These are phyloP conservation scores for Rhodotorula taiwanensis DNA, from an alignment of 768 basidiomycete genomes.

Conservation along the genomic window DNA sequence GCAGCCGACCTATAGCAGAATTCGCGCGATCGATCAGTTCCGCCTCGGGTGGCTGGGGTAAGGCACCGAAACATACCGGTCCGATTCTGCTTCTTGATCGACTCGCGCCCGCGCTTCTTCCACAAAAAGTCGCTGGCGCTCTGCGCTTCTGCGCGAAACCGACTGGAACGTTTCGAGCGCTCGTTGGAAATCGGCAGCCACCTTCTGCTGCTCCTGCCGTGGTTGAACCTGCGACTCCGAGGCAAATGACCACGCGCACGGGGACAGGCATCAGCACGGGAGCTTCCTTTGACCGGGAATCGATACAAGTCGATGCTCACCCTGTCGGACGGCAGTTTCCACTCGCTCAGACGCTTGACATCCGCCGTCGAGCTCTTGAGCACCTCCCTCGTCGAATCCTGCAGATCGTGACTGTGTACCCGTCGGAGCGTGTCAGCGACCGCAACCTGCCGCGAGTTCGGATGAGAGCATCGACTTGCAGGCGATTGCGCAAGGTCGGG, in stretches of 20 bases:
- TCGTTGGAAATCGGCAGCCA: slow-evolving; percentile 83
- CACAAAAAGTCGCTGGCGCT: slow-evolving; percentile 80
- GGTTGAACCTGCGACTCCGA: slow-evolving; percentile 48
- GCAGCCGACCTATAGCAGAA: no score
- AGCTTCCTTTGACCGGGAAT: background rate
- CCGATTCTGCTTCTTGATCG: slow-evolving; percentile 47
- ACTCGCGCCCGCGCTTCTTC: slow-evolving; percentile 77
- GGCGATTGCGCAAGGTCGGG: slow-evolving; percentile 68
- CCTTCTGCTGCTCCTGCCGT: slow-evolving; percentile 78
- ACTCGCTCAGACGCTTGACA: slow-evolving; percentile 72
- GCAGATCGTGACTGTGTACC: slow-evolving; percentile 70
- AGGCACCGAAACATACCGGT: background rate
- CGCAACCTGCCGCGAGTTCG: background rate
- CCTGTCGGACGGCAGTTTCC: slow-evolving; percentile 49
- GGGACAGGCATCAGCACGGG: slow-evolving; percentile 50
- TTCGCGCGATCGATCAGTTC: no score
- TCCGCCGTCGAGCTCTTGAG: slow-evolving; percentile 89
- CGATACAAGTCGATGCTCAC: slow-evolving; percentile 23
- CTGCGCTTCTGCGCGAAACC: slow-evolving; percentile 81
- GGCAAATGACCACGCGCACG: background rate
- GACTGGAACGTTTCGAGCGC: slow-evolving; percentile 86
- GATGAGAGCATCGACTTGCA: slow-evolving; percentile 22
- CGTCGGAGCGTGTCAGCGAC: background rate
- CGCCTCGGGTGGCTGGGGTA: background rate
- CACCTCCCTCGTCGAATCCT: slow-evolving; percentile 89